phyloP scores from a whole-genome alignment of 2,329 filamentous ascomycete species.

The Clarireedia hainanense region DNA sequence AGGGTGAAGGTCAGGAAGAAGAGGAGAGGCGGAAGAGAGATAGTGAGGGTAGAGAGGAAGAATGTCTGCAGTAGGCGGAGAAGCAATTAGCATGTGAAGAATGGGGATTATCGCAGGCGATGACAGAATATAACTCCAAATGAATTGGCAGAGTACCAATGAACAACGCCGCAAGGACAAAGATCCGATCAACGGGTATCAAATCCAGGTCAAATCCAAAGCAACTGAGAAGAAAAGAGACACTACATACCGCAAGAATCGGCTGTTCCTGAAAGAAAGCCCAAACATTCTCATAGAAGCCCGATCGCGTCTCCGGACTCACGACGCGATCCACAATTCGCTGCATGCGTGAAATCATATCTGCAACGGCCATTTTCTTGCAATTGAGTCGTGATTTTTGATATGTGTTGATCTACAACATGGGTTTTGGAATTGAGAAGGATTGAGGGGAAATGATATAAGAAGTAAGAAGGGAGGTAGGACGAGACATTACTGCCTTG shows the following conservation, averaged over 20 bases:
- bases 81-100: background rate
- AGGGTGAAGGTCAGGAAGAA: constrained; percentile 61
- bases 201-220: background rate
- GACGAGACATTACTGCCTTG: too few relatives aligned
- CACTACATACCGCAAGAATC: constrained; percentile 54
- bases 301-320: constrained; percentile 52
- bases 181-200: background rate
- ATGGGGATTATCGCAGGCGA: background rate
- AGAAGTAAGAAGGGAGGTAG: too few relatives aligned
- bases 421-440: too few relatives aligned
- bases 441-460: too few relatives aligned
- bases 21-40: constrained; percentile 59
- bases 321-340: constrained; percentile 42
- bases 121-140: background rate
- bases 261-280: constrained; percentile 57
- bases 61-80: constrained; percentile 48
- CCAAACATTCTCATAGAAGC: constrained; percentile 44
- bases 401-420: too few relatives aligned
- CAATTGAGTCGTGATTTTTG: too few relatives aligned
- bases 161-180: background rate
- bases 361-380: constrained; percentile 3
- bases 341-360: constrained; percentile 15
- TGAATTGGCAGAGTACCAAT: background rate
- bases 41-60: constrained; percentile 53
- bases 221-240: background rate